These are phyloP conservation scores for Vitellaria paradoxa DNA, from an alignment of 179 eudicot species.

Conservation along the genomic window DNA sequence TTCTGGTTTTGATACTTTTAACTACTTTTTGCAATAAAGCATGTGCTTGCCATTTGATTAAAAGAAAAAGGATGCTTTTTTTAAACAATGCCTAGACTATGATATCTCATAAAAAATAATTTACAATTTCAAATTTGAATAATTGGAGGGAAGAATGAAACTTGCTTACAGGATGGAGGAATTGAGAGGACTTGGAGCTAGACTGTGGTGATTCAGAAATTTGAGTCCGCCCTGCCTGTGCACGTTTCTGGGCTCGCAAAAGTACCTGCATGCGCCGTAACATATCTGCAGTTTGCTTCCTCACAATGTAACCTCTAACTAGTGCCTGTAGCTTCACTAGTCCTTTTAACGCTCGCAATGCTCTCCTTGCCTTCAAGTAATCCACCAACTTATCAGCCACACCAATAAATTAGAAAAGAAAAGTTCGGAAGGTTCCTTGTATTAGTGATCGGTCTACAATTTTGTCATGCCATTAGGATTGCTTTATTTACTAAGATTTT, in stretches of 20 bases:
- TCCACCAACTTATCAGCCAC: neutral
- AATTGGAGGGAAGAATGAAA: slow-evolving; percentile 3
- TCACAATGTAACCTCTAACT: slow-evolving; percentile 76
- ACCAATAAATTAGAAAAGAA: no score
- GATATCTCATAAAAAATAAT: neutral
- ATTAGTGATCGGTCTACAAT: no score
- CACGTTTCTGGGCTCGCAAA: slow-evolving; percentile 66
- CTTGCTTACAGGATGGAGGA: slow-evolving; percentile 42
- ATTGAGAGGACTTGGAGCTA: slow-evolving; percentile 47
- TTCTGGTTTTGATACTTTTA: no score
- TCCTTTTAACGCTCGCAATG: slow-evolving; percentile 73
- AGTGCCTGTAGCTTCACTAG: slow-evolving; percentile 81
- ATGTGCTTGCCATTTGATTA: no score
- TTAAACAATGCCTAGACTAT: no score
- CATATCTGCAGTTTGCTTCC: slow-evolving; percentile 55
- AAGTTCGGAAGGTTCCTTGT: no score
- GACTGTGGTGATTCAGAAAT: slow-evolving; percentile 51
- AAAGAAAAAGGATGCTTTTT: no score
- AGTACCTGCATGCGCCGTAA: slow-evolving; percentile 69
- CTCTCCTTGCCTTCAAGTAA: slow-evolving; percentile 67
- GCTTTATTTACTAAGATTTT: no score
- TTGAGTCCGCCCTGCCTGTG: slow-evolving; percentile 43
- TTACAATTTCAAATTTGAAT: neutral
- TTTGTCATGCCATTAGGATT: no score
- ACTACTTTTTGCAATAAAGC: no score